phyloP scores from a whole-genome alignment of 164 flowering plant genomes.

The Sedum album region DNA sequence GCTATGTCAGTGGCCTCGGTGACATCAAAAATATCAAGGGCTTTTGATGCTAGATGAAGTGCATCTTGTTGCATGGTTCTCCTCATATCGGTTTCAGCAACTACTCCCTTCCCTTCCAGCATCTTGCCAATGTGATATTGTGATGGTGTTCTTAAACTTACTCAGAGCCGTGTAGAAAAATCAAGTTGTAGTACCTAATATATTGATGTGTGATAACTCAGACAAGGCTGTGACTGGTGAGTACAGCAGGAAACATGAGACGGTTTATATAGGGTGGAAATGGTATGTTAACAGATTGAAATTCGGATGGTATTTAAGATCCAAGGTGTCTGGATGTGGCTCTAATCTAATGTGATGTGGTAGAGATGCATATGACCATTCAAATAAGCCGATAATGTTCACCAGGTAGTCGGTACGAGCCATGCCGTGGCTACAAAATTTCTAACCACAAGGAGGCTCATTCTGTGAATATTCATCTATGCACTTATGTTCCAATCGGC shows the following conservation, averaged over 20 bases:
- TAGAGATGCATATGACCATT: neutral
- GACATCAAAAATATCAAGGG: slow-evolving; percentile 53
- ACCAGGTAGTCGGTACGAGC: neutral
- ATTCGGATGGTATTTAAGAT: neutral
- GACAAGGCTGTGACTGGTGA: neutral
- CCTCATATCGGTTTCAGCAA: slow-evolving; percentile 58
- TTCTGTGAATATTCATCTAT: too few species aligned
- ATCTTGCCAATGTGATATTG: slow-evolving; percentile 15
- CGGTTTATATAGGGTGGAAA: neutral
- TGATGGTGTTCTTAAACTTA: neutral
- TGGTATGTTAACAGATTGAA: neutral
- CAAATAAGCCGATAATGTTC: neutral
- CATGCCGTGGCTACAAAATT: neutral
- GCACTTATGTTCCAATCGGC: neutral
- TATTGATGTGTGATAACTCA: neutral
- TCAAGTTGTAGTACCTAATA: neutral
- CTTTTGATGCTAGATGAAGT: slow-evolving; percentile 38
- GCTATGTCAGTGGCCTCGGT: slow-evolving; percentile 56
- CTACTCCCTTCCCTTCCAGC: slow-evolving; percentile 59
- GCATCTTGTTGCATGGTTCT: slow-evolving; percentile 50
- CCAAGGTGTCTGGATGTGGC: neutral
- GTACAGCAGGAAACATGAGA: neutral
- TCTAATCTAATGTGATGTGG: neutral
- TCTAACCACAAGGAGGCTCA: neutral
- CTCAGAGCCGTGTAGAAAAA: neutral